A percentile compares a stretch with the other conserved stretches of the same genome.
Conservation (phyloP, 1,284 basidiomycete genomes). For the Leccinum fuscescens region DNA sequence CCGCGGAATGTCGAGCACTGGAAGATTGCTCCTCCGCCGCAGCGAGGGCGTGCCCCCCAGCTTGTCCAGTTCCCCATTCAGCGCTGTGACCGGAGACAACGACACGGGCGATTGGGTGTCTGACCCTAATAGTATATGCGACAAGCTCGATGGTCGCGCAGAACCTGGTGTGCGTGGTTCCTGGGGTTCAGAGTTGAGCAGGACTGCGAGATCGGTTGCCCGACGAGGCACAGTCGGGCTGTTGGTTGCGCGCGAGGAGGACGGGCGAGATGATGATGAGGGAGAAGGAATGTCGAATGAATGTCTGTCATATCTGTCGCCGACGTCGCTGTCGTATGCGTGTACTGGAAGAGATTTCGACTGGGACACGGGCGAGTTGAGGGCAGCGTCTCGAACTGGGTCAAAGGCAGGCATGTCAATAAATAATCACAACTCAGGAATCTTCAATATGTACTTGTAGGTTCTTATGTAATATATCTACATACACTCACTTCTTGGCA, state of each 20-base stretch:
- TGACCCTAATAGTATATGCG: slow-evolving; percentile 48
- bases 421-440: slow-evolving; percentile 12
- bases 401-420: slow-evolving; percentile 72
- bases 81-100: slow-evolving; percentile 1
- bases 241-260: slow-evolving; percentile 35
- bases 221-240: slow-evolving; percentile 53
- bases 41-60: slow-evolving; percentile 41
- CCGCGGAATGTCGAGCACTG: slow-evolving; percentile 34
- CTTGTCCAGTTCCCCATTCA: slow-evolving; percentile 37
- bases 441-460: not conserved
- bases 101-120: slow-evolving; percentile 24
- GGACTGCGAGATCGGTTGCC: slow-evolving; percentile 66
- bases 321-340: slow-evolving; percentile 27
- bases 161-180: slow-evolving; percentile 42
- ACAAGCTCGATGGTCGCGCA: slow-evolving; percentile 44
- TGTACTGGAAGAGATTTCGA: slow-evolving; percentile 30
- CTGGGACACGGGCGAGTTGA: slow-evolving; percentile 56
- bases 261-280: slow-evolving; percentile 36
- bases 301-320: slow-evolving; percentile 28
- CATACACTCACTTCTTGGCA: too few species aligned
- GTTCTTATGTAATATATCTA: slow-evolving; percentile 18
- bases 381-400: slow-evolving; percentile 78
- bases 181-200: slow-evolving; percentile 60
- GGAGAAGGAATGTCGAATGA: slow-evolving; percentile 32
- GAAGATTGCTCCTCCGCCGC: slow-evolving; percentile 35